Percentiles rank a stretch among this genome's conserved stretches.
Conservation (phyloP, 1,139 yeast genomes). For the Geotrichum reessii region DNA sequence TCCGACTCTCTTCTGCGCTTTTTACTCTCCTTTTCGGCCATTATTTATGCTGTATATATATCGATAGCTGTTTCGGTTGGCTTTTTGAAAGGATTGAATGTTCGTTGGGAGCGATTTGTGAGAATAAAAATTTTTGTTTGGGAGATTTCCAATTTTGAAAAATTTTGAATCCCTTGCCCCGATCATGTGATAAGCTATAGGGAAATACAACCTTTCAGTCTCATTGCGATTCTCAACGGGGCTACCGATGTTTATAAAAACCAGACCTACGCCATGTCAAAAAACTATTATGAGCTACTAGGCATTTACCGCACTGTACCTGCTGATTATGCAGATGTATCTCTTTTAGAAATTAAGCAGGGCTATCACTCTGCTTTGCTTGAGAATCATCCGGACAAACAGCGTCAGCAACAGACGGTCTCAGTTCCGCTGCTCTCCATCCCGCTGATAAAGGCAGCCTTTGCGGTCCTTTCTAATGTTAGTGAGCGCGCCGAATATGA, state of each 20-base stretch:
- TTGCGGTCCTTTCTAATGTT: conserved; percentile 44
- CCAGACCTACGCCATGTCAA: not conserved
- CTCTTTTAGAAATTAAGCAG: conserved; percentile 43
- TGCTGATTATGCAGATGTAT: conserved; percentile 32
- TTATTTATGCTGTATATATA: not conserved
- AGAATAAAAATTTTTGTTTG: conserved; percentile 3
- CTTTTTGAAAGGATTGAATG: not conserved
- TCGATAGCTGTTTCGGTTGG: not conserved
- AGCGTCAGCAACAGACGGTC: conserved; percentile 33
- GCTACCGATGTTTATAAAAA: not conserved
- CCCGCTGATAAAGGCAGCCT: conserved; percentile 52
- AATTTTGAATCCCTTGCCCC: conserved; percentile 3
- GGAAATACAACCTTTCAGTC: not conserved
- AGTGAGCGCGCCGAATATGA: conserved; percentile 47
- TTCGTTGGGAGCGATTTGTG: not conserved
- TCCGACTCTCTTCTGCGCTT: conserved; percentile 14
- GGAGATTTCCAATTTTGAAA: conserved; percentile 2
- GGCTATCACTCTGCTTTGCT: conserved; percentile 62
- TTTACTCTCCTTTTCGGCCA: conserved; percentile 20
- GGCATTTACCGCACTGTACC: conserved; percentile 35
- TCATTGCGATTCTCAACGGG: not conserved
- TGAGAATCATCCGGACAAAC: conserved; percentile 71
- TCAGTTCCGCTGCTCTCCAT: conserved; percentile 3
- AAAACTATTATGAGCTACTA: conserved; percentile 47
- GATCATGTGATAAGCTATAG: not conserved